phyloP scores from a whole-genome alignment of 2,329 filamentous ascomycete species.

The Botrytis hyacinthi region DNA sequence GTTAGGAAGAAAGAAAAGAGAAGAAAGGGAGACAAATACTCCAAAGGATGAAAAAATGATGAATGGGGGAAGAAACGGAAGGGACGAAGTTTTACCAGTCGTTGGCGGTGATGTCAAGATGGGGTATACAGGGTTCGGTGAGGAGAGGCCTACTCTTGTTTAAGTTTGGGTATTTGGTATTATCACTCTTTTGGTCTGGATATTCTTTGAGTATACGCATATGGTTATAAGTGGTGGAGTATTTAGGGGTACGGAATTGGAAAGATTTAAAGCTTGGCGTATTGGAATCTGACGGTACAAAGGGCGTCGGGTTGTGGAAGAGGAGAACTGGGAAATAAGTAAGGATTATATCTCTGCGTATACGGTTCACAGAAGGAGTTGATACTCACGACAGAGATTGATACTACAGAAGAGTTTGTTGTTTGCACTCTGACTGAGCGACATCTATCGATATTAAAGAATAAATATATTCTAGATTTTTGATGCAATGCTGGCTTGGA shows the following conservation, averaged over 20 bases:
- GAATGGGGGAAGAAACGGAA: neutral
- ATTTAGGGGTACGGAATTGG: neutral
- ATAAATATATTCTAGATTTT: neutral
- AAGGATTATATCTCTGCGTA: neutral
- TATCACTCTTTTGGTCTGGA: neutral
- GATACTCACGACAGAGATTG: neutral
- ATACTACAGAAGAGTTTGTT: neutral
- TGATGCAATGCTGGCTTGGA: neutral
- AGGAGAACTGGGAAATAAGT: neutral
- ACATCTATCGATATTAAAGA: neutral
- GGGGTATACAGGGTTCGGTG: neutral
- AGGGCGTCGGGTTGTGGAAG: neutral
- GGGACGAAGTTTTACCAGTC: neutral
- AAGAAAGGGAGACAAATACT: conserved; percentile 30
- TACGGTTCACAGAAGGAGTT: neutral
- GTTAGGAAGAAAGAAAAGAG: conserved; percentile 52
- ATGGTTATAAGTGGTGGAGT: neutral
- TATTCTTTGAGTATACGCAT: neutral
- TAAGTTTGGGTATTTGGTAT: neutral
- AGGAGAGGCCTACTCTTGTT: neutral
- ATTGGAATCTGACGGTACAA: neutral
- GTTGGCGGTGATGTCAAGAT: conserved; percentile 3
- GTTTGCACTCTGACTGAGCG: neutral
- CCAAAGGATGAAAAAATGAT: neutral
- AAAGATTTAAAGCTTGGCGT: neutral